Evolutionary conservation across 768 basidiomycete species (phyloP).

Genomic region (Trametes elegans): DNA sequence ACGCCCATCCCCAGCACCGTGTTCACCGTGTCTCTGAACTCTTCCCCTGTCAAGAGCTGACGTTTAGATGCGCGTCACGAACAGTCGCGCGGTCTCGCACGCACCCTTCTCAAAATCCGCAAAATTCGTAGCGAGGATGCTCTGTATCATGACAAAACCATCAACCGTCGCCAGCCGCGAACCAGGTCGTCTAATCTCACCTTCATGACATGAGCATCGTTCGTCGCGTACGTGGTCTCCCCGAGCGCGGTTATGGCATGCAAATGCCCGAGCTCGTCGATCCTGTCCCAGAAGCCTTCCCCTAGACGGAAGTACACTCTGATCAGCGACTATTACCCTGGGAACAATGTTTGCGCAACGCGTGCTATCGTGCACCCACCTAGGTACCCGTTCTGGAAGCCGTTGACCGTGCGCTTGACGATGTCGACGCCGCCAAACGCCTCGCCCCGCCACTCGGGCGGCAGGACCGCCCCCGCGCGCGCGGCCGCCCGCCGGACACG

Average conservation of each 20-base stretch:
- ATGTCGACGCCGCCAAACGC: background rate
- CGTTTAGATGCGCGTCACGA: background rate
- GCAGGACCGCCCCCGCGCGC: background rate
- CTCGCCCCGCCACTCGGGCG: background rate
- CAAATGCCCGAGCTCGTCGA: constrained; percentile 24
- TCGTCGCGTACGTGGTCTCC: constrained; percentile 19
- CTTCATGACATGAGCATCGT: constrained; percentile 32
- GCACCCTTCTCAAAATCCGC: constrained; percentile 43
- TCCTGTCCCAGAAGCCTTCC: constrained; percentile 23
- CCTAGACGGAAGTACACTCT: constrained; percentile 19
- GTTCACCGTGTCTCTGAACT: constrained; percentile 31
- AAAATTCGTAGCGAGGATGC: constrained; percentile 38
- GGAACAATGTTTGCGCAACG: too few species aligned
- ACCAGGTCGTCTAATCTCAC: too few species aligned
- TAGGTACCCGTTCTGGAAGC: constrained; percentile 3
- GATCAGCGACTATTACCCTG: too few species aligned
- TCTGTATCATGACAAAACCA: too few species aligned
- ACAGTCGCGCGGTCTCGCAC: background rate
- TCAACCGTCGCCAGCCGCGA: too few species aligned
- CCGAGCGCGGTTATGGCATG: constrained; percentile 19
- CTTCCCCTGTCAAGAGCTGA: constrained; percentile 27
- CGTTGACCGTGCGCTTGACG: background rate
- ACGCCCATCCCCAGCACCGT: constrained; percentile 49
- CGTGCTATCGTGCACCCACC: too few species aligned
- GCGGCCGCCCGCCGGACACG: background rate